phyloP scores from a whole-genome alignment of 2,329 filamentous ascomycete genomes.

The Clonostachys rhizophaga region DNA sequence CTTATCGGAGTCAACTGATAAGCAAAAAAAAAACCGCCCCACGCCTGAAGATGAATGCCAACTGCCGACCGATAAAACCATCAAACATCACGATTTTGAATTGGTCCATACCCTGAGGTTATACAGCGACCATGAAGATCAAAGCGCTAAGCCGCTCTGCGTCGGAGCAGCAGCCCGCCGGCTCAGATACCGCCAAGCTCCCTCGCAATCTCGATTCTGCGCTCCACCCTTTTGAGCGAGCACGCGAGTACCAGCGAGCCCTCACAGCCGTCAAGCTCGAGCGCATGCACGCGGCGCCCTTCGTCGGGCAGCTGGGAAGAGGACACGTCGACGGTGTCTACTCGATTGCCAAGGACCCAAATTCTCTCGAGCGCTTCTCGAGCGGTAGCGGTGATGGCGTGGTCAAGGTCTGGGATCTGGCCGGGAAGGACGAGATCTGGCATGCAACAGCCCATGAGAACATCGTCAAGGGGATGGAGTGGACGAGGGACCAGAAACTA shows the following conservation, averaged over 20 bases:
- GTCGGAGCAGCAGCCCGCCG: slow-evolving; percentile 60
- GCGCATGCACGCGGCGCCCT: slow-evolving; percentile 75
- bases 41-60: neutral
- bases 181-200: slow-evolving; percentile 59
- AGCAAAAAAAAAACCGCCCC: slow-evolving; percentile 3
- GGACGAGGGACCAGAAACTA: slow-evolving; percentile 81
- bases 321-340: slow-evolving; percentile 90
- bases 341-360: slow-evolving; percentile 74
- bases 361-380: slow-evolving; percentile 68
- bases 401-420: slow-evolving; percentile 86
- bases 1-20: neutral
- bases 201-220: slow-evolving; percentile 76
- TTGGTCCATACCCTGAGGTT: no score
- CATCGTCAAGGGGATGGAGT: slow-evolving; percentile 85
- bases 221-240: slow-evolving; percentile 86
- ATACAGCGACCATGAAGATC: slow-evolving; percentile 42
- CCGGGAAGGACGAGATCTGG: slow-evolving; percentile 69
- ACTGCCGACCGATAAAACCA: no score
- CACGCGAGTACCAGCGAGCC: slow-evolving; percentile 62
- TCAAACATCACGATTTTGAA: no score
- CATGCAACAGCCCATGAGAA: slow-evolving; percentile 83
- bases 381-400: slow-evolving; percentile 89
- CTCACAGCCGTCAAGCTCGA: slow-evolving; percentile 84
- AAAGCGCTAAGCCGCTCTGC: slow-evolving; percentile 64
- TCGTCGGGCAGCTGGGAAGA: slow-evolving; percentile 78